Evolutionary conservation across 441 rosid species (phyloP).

Genomic region (Gossypium schwendimanii): DNA sequence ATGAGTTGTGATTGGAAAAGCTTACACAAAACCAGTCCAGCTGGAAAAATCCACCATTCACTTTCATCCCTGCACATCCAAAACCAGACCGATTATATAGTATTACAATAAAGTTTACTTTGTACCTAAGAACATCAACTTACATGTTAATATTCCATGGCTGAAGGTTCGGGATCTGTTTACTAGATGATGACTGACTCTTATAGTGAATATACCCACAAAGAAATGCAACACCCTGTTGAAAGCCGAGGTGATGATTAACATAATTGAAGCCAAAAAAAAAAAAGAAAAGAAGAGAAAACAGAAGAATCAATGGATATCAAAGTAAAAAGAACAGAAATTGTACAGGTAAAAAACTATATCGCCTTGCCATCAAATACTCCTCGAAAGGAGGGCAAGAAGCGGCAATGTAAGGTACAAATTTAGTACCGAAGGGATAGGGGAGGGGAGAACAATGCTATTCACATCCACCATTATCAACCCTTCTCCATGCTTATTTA

Average conservation of each 20-base stretch:
- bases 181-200: slow-evolving; percentile 57
- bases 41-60: slow-evolving; percentile 99
- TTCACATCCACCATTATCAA: not conserved
- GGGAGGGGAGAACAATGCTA: not conserved
- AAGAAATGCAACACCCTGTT: slow-evolving; percentile 78
- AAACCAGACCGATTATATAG: not conserved
- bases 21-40: slow-evolving; percentile 84
- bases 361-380: not conserved
- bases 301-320: not conserved
- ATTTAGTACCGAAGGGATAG: not conserved
- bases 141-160: slow-evolving; percentile 99
- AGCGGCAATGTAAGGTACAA: not conserved
- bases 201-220: slow-evolving; percentile 88
- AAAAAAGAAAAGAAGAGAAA: not conserved
- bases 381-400: not conserved
- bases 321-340: not conserved
- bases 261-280: not conserved
- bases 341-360: not conserved
- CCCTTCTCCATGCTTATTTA: not conserved
- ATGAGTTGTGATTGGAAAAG: slow-evolving; percentile 84
- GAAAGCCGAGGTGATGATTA: slow-evolving; percentile 4
- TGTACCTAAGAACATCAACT: slow-evolving; percentile 25
- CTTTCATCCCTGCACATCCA: slow-evolving; percentile 86
- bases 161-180: slow-evolving; percentile 60
- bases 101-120: not conserved